Percentiles rank a stretch among this genome's conserved stretches.
These are phyloP conservation scores for Fraxinus latifolia DNA, from an alignment of 305 asterid genomes.

Conservation along the genomic window DNA sequence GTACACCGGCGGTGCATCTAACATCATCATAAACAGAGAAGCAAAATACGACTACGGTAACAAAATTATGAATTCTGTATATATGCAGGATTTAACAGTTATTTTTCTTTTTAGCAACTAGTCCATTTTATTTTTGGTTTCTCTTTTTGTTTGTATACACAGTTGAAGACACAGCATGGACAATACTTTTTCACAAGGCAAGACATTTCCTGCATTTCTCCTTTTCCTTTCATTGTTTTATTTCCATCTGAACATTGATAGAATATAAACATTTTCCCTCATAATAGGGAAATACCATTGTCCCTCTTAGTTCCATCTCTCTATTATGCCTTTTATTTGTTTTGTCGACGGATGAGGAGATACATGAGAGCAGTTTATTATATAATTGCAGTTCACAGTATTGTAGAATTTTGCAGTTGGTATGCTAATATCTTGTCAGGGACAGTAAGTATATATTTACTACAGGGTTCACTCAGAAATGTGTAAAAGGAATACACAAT, in stretches of 20 bases:
- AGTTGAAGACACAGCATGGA: not conserved
- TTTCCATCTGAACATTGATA: not conserved
- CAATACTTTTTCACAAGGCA: constrained; percentile 1
- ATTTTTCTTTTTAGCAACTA: not conserved
- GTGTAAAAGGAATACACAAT: not conserved
- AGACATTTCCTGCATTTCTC: not conserved
- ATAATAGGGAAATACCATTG: not conserved
- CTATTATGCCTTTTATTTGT: not conserved
- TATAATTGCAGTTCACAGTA: not conserved
- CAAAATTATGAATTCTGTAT: not conserved
- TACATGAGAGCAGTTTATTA: not conserved
- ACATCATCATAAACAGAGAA: not conserved
- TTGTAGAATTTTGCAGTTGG: not conserved
- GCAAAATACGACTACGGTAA: not conserved
- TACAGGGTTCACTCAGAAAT: not conserved
- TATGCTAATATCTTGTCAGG: not conserved
- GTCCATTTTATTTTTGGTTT: not conserved
- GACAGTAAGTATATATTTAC: not conserved
- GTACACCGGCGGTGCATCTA: not conserved
- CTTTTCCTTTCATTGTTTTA: not conserved
- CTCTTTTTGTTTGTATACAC: not conserved
- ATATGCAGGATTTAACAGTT: not conserved
- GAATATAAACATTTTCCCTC: not conserved
- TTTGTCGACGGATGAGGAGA: not conserved
- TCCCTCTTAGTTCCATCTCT: not conserved